Evolutionary conservation across 345 rosid genomes (phyloP).

Genomic region (Arabis hirsuta): DNA sequence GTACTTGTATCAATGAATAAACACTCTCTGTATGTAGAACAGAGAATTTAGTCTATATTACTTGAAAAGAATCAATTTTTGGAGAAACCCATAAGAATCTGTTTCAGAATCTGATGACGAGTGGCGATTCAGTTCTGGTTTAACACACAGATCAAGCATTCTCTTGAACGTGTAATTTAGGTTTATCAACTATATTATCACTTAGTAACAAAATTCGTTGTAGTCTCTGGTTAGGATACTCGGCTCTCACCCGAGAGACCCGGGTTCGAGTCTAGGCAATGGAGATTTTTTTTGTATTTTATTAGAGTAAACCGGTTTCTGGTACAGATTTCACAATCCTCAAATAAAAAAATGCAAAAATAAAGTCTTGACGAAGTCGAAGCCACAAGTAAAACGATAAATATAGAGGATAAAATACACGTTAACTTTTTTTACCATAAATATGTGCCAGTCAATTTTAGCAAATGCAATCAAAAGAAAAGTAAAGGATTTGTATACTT

Average conservation of each 20-base stretch:
- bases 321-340: neutral
- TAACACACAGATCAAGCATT: neutral
- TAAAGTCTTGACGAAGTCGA: neutral
- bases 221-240: conserved; percentile 70
- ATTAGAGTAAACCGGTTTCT: conserved; percentile 4
- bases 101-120: neutral
- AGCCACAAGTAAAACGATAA: neutral
- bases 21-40: neutral
- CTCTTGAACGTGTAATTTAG: too few relatives aligned
- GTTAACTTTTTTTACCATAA: neutral
- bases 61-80: neutral
- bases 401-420: neutral
- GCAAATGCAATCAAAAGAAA: neutral
- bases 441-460: neutral
- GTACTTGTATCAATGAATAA: neutral
- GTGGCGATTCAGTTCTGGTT: neutral
- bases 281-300: neutral
- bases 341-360: neutral
- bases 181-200: too few relatives aligned
- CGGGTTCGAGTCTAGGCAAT: conserved; percentile 40
- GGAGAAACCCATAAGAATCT: neutral
- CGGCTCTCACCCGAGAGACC: conserved; percentile 81
- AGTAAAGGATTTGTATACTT: neutral
- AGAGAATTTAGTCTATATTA: too few relatives aligned
- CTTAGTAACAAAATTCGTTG: conserved; percentile 26